Evolutionary conservation across 73 alveolate genomes (phyloP).

Genomic region (Paramecium sonneborni): DNA sequence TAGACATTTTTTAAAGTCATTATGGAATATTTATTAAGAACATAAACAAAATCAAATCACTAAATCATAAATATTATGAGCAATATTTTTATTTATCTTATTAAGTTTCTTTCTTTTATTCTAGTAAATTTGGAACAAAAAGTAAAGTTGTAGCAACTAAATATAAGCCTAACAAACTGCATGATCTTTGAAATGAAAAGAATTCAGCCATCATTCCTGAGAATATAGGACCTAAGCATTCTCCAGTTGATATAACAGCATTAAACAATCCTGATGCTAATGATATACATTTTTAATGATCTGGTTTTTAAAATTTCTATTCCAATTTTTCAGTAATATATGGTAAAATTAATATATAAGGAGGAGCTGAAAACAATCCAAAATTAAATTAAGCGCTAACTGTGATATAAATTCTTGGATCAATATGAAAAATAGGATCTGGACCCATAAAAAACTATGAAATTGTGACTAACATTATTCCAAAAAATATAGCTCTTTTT

Average conservation of each 20-base stretch:
- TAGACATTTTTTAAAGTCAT: background rate
- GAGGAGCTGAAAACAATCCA: slow-evolving; percentile 41
- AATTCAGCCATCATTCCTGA: background rate
- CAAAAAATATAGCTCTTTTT: background rate
- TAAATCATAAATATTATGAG: background rate
- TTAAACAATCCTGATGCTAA: slow-evolving; percentile 14
- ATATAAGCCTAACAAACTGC: slow-evolving; percentile 7
- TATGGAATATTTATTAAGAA: background rate
- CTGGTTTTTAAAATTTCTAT: background rate
- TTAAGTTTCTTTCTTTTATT: background rate
- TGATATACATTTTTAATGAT: background rate
- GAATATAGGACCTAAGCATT: background rate
- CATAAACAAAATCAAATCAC: background rate
- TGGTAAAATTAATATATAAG: background rate
- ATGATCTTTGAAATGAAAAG: background rate
- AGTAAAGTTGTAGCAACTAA: background rate
- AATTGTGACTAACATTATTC: background rate
- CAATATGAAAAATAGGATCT: background rate
- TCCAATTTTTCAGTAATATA: background rate
- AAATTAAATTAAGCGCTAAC: background rate
- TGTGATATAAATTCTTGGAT: background rate
- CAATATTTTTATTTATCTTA: background rate
- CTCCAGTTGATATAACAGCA: slow-evolving; percentile 1
- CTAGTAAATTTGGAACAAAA: background rate
- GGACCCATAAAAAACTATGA: slow-evolving; percentile 33